Conservation (phyloP, 1,284 basidiomycete species). For the Ceratobasidium sp. region DNA sequence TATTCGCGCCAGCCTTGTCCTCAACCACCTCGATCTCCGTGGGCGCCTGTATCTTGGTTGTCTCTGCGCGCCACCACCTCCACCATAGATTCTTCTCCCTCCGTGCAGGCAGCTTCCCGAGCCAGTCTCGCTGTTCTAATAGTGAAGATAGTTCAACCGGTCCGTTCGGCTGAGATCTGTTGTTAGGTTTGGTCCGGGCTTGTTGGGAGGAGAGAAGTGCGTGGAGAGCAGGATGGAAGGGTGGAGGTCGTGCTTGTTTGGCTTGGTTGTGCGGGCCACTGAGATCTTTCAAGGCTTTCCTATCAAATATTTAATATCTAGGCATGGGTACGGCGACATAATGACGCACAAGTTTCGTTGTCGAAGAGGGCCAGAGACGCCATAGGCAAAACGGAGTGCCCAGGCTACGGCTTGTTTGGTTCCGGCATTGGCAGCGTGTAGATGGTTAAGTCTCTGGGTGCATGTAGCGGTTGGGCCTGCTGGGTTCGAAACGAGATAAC, state of each 20-base stretch:
- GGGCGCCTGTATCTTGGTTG: constrained; percentile 6
- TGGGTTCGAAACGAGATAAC: not conserved
- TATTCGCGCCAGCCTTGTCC: not conserved
- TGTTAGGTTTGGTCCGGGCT: constrained; percentile 55
- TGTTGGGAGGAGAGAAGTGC: constrained; percentile 64
- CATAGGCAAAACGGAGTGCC: constrained; percentile 79
- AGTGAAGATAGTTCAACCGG: constrained; percentile 5
- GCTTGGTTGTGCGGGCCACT: constrained; percentile 58
- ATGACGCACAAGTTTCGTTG: constrained; percentile 65
- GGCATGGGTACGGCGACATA: constrained; percentile 60
- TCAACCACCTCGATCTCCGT: constrained; percentile 20
- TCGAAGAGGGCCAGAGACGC: constrained; percentile 61
- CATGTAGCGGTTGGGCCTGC: not conserved
- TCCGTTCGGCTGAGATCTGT: constrained; percentile 8
- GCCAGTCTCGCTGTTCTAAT: constrained; percentile 22
- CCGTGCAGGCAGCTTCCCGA: constrained; percentile 34
- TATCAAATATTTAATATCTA: constrained; percentile 26
- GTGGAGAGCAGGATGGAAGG: constrained; percentile 65
- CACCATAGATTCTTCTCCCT: constrained; percentile 32
- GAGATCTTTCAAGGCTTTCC: constrained; percentile 38
- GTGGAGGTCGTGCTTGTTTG: constrained; percentile 65
- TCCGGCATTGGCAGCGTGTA: constrained; percentile 66
- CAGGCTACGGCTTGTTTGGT: constrained; percentile 61
- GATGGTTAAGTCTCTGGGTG: constrained; percentile 61
- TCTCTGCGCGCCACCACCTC: constrained; percentile 36